Conservation (phyloP, 108 stramenopile genomes). For the Pseudonitzschia delicatissima region DNA sequence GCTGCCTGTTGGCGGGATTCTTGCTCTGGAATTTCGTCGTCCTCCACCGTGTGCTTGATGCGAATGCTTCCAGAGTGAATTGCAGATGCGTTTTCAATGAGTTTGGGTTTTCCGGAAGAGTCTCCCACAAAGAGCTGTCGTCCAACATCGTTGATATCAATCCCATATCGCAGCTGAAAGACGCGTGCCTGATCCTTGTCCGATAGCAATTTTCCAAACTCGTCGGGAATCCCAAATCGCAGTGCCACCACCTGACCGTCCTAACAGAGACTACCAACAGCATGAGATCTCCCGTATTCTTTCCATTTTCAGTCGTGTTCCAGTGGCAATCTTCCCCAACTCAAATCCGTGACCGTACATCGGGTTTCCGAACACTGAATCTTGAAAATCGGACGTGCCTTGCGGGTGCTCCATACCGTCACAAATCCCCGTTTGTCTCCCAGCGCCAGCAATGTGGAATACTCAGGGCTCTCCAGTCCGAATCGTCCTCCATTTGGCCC, state of each 20-base stretch:
- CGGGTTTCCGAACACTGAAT: conserved; percentile 81
- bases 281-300: conserved; percentile 20
- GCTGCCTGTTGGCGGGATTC: not conserved
- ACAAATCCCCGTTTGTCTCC: conserved; percentile 86
- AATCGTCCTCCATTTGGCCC: conserved; percentile 12
- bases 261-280: conserved; percentile 74
- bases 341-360: conserved; percentile 79
- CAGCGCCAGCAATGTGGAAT: conserved; percentile 76
- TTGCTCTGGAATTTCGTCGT: conserved; percentile 15
- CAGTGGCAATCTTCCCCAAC: conserved; percentile 55
- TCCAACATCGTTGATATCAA: conserved; percentile 45
- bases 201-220: conserved; percentile 68
- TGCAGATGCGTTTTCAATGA: conserved; percentile 70
- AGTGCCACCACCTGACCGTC: conserved; percentile 83
- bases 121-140: conserved; percentile 61
- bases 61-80: not conserved
- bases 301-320: not conserved
- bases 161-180: conserved; percentile 78
- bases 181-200: conserved; percentile 49
- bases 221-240: conserved; percentile 61
- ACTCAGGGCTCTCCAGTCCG: conserved; percentile 64
- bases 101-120: conserved; percentile 52
- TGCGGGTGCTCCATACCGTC: conserved; percentile 79
- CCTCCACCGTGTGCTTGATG: not conserved
- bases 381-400: conserved; percentile 75